These are phyloP conservation scores for Excoecaria cochinchinensis DNA, from an alignment of 345 rosid genomes.

Conservation along the genomic window DNA sequence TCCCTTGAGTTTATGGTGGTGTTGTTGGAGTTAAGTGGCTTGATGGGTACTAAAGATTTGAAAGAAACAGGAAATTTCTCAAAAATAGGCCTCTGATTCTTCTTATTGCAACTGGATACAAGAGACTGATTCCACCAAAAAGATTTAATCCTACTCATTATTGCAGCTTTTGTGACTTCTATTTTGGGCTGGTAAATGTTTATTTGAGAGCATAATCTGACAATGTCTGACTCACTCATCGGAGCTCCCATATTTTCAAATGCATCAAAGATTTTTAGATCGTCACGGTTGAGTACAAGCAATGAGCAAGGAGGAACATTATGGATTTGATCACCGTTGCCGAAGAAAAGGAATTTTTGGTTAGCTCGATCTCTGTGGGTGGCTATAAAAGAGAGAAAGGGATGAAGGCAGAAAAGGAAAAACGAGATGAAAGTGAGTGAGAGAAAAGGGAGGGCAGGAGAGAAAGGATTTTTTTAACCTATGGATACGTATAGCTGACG, in stretches of 20 bases:
- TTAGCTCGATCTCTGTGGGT: no score
- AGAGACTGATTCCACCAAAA: constrained; percentile 58
- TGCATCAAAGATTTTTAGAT: constrained; percentile 65
- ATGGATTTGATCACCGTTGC: constrained; percentile 64
- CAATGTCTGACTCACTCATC: constrained; percentile 58
- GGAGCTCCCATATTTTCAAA: constrained; percentile 72
- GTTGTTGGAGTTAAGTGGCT: constrained; percentile 38
- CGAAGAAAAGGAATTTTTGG: constrained; percentile 80
- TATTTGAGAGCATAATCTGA: constrained; percentile 60
- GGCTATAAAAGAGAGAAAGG: no score
- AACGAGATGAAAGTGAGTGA: no score
- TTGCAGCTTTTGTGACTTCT: constrained; percentile 86
- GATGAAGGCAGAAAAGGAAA: no score
- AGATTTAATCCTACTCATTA: constrained; percentile 42
- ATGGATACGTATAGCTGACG: no score
- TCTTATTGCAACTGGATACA: constrained; percentile 60
- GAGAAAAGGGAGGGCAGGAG: no score
- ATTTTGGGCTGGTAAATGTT: constrained; percentile 84
- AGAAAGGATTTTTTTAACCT: no score
- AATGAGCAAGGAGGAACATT: constrained; percentile 62
- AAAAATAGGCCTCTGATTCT: constrained; percentile 43
- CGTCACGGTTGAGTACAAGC: constrained; percentile 68
- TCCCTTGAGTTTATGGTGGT: constrained; percentile 24
- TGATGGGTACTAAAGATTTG: constrained; percentile 18
- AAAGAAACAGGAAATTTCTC: constrained; percentile 31